Percentiles rank a stretch among this genome's conserved stretches.
Evolutionary conservation across 371 early-diverging fungal species (phyloP).

Genomic region (Mucor mucedo): DNA sequence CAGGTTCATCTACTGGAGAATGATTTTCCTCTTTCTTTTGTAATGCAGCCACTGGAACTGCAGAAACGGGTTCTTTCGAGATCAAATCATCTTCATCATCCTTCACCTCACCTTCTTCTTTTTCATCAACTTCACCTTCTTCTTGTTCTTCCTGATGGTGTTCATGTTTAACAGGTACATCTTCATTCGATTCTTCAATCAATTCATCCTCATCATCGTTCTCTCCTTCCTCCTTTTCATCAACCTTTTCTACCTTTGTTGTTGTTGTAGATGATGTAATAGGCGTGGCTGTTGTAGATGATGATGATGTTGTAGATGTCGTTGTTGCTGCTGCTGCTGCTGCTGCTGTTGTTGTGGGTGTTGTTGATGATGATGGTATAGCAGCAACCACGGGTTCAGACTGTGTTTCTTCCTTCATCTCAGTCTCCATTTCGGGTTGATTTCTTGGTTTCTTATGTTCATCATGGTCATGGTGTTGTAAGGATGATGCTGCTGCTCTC

Average conservation of each 20-base stretch:
- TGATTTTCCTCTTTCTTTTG: conserved; percentile 10
- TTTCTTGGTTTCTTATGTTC: conserved; percentile 22
- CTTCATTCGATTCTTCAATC: conserved; percentile 1
- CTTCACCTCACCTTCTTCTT: conserved; percentile 31
- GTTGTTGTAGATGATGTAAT: too few species aligned
- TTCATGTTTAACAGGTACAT: neutral
- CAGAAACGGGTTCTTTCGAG: neutral
- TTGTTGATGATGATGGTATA: neutral
- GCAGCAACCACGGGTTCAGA: neutral
- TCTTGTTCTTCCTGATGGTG: conserved; percentile 18
- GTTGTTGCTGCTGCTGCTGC: too few species aligned
- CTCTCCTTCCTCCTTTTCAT: conserved; percentile 14
- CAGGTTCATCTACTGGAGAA: neutral
- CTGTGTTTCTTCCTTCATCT: neutral
- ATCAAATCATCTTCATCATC: conserved; percentile 17
- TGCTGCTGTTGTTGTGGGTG: neutral
- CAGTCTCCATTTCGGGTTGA: neutral
- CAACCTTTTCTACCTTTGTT: neutral
- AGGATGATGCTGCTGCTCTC: conserved; percentile 2
- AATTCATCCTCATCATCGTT: conserved; percentile 15
- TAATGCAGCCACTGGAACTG: conserved; percentile 16
- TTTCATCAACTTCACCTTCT: conserved; percentile 19
- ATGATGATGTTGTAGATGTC: too few species aligned
- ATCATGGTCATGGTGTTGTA: conserved; percentile 15
- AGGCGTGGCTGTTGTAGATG: too few species aligned